phyloP scores from a whole-genome alignment of 1,284 basidiomycete genomes.

The Schizophyllum commune region DNA sequence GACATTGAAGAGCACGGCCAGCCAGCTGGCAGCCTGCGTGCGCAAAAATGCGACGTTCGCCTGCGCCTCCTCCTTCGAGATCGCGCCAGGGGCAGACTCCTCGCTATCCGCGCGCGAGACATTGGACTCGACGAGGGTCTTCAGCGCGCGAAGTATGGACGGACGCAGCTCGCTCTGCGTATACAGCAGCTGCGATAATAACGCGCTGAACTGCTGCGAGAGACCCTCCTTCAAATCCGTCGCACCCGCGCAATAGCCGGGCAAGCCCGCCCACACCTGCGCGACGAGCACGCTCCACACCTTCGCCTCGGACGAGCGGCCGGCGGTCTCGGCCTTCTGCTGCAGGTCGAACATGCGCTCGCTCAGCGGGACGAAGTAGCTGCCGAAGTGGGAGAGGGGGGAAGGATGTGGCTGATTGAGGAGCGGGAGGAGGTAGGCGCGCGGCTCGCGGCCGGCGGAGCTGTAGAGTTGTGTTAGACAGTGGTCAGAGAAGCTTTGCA shows the following conservation, averaged over 20 bases:
- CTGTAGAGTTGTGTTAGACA: slow-evolving; percentile 27
- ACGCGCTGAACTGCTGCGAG: slow-evolving; percentile 68
- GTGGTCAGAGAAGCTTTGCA: not conserved
- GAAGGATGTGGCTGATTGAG: slow-evolving; percentile 81
- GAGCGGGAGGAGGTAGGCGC: slow-evolving; percentile 90
- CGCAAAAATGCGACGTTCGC: slow-evolving; percentile 72
- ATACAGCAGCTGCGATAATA: slow-evolving; percentile 90
- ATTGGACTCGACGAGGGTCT: slow-evolving; percentile 75
- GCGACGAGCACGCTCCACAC: slow-evolving; percentile 90
- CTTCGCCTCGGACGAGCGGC: slow-evolving; percentile 79
- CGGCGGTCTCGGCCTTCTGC: slow-evolving; percentile 64
- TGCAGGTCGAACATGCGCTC: slow-evolving; percentile 90
- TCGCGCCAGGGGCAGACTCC: slow-evolving; percentile 20
- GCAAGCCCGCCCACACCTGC: slow-evolving; percentile 90
- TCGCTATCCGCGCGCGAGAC: slow-evolving; percentile 33
- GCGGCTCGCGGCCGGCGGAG: slow-evolving; percentile 55
- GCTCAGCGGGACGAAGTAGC: slow-evolving; percentile 89
- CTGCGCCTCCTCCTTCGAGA: slow-evolving; percentile 41
- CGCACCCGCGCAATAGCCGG: slow-evolving; percentile 70
- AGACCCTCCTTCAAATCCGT: slow-evolving; percentile 61
- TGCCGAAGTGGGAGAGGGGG: slow-evolving; percentile 77
- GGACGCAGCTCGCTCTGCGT: slow-evolving; percentile 80
- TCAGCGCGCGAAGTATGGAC: slow-evolving; percentile 76
- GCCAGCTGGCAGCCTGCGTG: slow-evolving; percentile 83
- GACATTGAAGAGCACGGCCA: slow-evolving; percentile 95